A percentile compares a stretch with the other conserved stretches of the same genome.
These are phyloP conservation scores for Penicillium sp. DNA, from an alignment of 2,329 filamentous ascomycete genomes.

Conservation along the genomic window DNA sequence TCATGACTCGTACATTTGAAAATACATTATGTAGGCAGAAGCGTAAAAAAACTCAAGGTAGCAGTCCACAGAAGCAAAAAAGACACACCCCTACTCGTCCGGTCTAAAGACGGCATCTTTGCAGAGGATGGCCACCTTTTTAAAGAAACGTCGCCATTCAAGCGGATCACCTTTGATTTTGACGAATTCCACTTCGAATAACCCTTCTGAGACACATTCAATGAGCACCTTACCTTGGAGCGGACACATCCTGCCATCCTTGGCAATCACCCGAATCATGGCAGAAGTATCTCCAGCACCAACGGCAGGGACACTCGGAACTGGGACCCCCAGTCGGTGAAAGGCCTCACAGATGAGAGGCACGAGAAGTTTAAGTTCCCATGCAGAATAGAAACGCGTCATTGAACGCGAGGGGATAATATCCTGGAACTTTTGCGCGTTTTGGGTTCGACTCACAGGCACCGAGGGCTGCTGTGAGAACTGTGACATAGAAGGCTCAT, in stretches of 20 bases:
- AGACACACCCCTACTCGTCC: constrained; percentile 35
- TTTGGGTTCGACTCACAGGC: constrained; percentile 82
- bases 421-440: constrained; percentile 82
- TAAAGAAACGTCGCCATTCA: constrained; percentile 96
- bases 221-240: constrained; percentile 47
- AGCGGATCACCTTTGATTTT: constrained; percentile 95
- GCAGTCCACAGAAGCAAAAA: neutral
- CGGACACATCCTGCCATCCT: constrained; percentile 53
- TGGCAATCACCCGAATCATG: constrained; percentile 70
- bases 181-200: constrained; percentile 84
- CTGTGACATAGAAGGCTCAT: constrained; percentile 81
- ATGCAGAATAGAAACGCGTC: constrained; percentile 86
- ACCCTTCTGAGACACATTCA: constrained; percentile 53
- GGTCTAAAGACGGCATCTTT: constrained; percentile 76
- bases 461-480: constrained; percentile 78
- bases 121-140: constrained; percentile 85
- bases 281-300: constrained; percentile 54
- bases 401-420: constrained; percentile 85
- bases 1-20: constrained; percentile 15
- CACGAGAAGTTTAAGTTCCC: constrained; percentile 71
- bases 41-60: neutral
- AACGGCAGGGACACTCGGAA: constrained; percentile 51
- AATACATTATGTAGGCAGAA: constrained; percentile 2
- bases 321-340: constrained; percentile 79
- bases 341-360: constrained; percentile 78